Evolutionary conservation across 306 rosid genomes (phyloP), one percentile per base, ranked within the genome.

Genomic region (Lathyrus sativus): DNA sequence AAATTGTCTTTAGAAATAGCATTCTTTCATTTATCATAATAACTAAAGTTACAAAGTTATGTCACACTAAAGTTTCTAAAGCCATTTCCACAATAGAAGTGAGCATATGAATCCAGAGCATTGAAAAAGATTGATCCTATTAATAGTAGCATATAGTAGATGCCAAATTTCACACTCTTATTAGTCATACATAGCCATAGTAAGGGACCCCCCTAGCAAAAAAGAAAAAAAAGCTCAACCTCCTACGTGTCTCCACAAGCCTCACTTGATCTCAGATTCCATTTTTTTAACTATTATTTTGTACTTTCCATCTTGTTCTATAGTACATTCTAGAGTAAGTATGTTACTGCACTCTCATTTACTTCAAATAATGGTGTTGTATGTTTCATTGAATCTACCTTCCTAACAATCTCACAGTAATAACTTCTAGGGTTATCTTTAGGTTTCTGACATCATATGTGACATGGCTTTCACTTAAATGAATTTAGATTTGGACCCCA

Each of bases 381-480:
- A 33, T 33, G 38, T 18, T 49, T 3, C 56, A 7, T 1, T 26
- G 56, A n/a, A 46, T 24, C 63, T 42, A 9, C 44, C 55, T 31
- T 28, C 24, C 39, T 13, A 41, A 45, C 9, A 6, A 2, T 48
- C 62, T 24, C 39, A 54, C n/a, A 17, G 19, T 50, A 9, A 5
- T 54, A 53, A 44, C 13, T 9, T 15, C 28, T 35, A 35, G 42
- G 59, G 83, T 35, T 62, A 76, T 13, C 62, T 87, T 82, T 45
- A 11, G 26, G 38, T 2, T 3, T 44, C 24, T 79, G 76, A 79
- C 84, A 62, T 81, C 78, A 83, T 65, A 10, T 77, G 78, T 79
- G 74, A 79, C 85, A 43, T 74, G 77, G 70, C 11, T 62, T 62
- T 56, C 87, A 77, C 86, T 82, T 35, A 19, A 63, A 68, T 77